Conservation (phyloP, 129 eudicot species). For the Escallonia herrerae region DNA sequence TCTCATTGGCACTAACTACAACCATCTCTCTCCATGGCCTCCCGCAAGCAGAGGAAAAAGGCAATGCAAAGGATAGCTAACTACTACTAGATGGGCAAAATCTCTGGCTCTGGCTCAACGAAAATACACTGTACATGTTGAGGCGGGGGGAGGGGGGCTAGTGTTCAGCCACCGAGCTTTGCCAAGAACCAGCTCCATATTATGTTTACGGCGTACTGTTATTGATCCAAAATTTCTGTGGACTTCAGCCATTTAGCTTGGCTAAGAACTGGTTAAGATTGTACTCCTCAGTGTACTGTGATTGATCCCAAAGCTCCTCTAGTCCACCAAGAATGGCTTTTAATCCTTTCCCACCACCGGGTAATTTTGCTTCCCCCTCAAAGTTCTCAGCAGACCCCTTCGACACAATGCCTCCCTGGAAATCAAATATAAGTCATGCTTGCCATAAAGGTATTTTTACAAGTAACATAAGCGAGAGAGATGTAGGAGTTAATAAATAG, state of each 20-base stretch:
- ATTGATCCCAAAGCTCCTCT: slow-evolving; percentile 99
- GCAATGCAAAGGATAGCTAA: slow-evolving; percentile 15
- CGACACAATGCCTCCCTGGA: slow-evolving; percentile 58
- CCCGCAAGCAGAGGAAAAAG: slow-evolving; percentile 8
- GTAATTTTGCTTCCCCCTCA: slow-evolving; percentile 48
- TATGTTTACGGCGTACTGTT: slow-evolving; percentile 6
- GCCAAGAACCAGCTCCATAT: slow-evolving; percentile 24
- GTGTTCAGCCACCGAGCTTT: slow-evolving; percentile 22
- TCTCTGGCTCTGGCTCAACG: slow-evolving; percentile 39
- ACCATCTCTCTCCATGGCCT: slow-evolving; percentile 15
- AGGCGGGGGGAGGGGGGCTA: slow-evolving; percentile 3
- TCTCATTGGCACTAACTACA: slow-evolving; percentile 26
- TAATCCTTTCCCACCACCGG: slow-evolving; percentile 75
- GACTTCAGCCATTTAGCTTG: slow-evolving; percentile 70
- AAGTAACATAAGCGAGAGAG: not conserved
- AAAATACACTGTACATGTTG: slow-evolving; percentile 37
- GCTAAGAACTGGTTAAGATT: slow-evolving; percentile 78
- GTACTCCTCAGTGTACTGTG: slow-evolving; percentile 96
- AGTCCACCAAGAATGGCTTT: slow-evolving; percentile 89
- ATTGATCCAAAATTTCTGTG: slow-evolving; percentile 5
- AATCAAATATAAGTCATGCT: not conserved
- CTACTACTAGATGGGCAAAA: slow-evolving; percentile 36
- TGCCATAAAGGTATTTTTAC: too few relatives aligned
- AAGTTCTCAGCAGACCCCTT: slow-evolving; percentile 39
- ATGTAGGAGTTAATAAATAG: not conserved